Conservation (phyloP, 2,329 filamentous ascomycete genomes). For the Magnaporthales sp. region DNA sequence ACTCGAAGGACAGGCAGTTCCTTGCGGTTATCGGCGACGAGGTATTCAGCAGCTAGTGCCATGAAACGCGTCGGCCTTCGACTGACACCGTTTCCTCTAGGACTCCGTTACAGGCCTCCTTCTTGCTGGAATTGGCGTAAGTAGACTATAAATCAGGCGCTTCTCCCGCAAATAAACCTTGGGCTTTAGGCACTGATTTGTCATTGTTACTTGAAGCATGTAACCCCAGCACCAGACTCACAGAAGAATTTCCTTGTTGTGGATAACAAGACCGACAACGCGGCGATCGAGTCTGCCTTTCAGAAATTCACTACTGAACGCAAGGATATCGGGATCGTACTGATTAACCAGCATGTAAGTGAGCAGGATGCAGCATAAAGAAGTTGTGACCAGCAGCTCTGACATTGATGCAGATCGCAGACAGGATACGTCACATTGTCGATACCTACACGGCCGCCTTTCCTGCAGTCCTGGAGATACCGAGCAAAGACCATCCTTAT, state of each 20-base stretch:
- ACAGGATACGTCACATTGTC: constrained; percentile 83
- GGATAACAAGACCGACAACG: constrained; percentile 83
- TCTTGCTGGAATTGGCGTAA: constrained; percentile 87
- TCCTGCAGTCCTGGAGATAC: constrained; percentile 92
- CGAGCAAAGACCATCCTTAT: constrained; percentile 97
- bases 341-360: constrained; percentile 95
- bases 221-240: constrained; percentile 77
- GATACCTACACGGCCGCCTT: constrained; percentile 92
- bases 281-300: constrained; percentile 83
- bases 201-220: constrained; percentile 54
- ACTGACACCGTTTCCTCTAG: constrained; percentile 35
- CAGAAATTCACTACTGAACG: constrained; percentile 79
- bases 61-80: not conserved
- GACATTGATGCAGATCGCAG: constrained; percentile 60
- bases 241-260: constrained; percentile 99
- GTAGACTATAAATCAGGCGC: constrained; percentile 15
- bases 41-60: constrained; percentile 35
- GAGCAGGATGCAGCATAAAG: not conserved
- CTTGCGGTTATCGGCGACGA: constrained; percentile 97
- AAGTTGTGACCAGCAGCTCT: not conserved
- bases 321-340: constrained; percentile 92
- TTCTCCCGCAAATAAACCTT: not conserved
- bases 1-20: constrained; percentile 83
- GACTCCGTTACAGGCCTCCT: constrained; percentile 93
- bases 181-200: not conserved